A percentile compares a stretch with the other conserved stretches of the same genome.
These are phyloP conservation scores for Coleophoma eucalyptorum DNA, from an alignment of 2,329 filamentous ascomycete species.

Conservation along the genomic window DNA sequence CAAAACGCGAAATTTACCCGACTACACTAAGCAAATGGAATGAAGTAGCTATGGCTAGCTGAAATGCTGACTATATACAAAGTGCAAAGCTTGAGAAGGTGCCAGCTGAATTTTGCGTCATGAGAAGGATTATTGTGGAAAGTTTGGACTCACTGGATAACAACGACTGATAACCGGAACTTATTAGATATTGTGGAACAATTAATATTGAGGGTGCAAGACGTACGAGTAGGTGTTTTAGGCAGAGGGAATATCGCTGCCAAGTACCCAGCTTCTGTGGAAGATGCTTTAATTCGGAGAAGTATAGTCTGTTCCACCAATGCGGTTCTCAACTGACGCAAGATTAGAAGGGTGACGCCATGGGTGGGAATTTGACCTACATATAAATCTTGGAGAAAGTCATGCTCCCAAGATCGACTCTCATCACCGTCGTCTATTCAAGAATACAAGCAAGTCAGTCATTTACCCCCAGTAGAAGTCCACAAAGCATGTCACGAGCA, in stretches of 20 bases:
- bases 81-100: too few relatives aligned
- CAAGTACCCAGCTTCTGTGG: slow-evolving; percentile 77
- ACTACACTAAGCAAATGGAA: too few relatives aligned
- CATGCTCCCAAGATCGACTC: slow-evolving; percentile 69
- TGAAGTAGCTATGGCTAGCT: too few relatives aligned
- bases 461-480: not conserved
- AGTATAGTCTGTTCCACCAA: slow-evolving; percentile 63
- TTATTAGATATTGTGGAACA: not conserved
- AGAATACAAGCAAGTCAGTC: slow-evolving; percentile 7
- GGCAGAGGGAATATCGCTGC: slow-evolving; percentile 79
- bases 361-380: slow-evolving; percentile 33
- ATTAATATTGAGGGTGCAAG: not conserved
- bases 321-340: slow-evolving; percentile 45
- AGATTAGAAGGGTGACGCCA: too few relatives aligned
- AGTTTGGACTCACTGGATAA: not conserved
- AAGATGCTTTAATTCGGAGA: slow-evolving; percentile 67
- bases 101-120: too few relatives aligned
- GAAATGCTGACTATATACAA: too few relatives aligned
- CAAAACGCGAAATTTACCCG: too few relatives aligned
- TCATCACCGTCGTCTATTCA: slow-evolving; percentile 63
- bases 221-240: slow-evolving; percentile 58
- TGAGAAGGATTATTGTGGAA: too few relatives aligned
- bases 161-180: not conserved
- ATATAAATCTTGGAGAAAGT: slow-evolving; percentile 56
- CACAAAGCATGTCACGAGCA: not conserved